Evolutionary conservation across 2,329 filamentous ascomycete genomes (phyloP).

Genomic region (Talaromyces verruculosus): DNA sequence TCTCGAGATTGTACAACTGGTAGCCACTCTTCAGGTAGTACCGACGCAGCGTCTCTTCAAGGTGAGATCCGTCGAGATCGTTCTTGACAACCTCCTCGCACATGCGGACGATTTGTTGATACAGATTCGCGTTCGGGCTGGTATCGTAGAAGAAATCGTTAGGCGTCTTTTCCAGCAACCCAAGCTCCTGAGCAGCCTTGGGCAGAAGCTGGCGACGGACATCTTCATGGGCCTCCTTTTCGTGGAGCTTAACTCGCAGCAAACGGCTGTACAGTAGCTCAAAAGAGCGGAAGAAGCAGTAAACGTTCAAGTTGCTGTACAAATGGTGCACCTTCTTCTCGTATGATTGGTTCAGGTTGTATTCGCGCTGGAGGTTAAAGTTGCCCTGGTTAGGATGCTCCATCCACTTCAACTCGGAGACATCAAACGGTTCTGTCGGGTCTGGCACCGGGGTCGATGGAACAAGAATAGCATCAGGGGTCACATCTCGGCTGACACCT

Average conservation of each 20-base stretch:
- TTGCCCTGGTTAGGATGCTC: slow-evolving; percentile 58
- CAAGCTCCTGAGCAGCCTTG: slow-evolving; percentile 81
- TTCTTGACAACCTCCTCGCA: slow-evolving; percentile 83
- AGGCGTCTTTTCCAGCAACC: slow-evolving; percentile 75
- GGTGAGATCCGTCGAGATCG: slow-evolving; percentile 76
- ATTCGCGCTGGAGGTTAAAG: slow-evolving; percentile 61
- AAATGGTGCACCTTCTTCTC: slow-evolving; percentile 79
- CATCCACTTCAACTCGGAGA: slow-evolving; percentile 58
- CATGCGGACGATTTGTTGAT: slow-evolving; percentile 78
- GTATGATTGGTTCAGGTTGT: slow-evolving; percentile 77
- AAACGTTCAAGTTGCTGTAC: slow-evolving; percentile 87
- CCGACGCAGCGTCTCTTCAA: slow-evolving; percentile 86
- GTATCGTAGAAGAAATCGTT: slow-evolving; percentile 72
- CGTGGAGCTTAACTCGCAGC: slow-evolving; percentile 76
- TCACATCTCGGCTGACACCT: slow-evolving; percentile 82
- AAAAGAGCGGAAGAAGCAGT: slow-evolving; percentile 92
- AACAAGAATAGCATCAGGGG: slow-evolving; percentile 66
- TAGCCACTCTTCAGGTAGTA: slow-evolving; percentile 91
- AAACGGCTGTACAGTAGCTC: slow-evolving; percentile 86
- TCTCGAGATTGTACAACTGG: slow-evolving; percentile 90
- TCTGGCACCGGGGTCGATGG: slow-evolving; percentile 42
- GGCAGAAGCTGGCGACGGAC: slow-evolving; percentile 70
- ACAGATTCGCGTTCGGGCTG: slow-evolving; percentile 68
- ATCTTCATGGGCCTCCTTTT: slow-evolving; percentile 69
- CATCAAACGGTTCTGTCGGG: slow-evolving; percentile 57